A percentile compares a stretch with the other conserved stretches of the same genome.
These are phyloP conservation scores for Penicillium sp. DNA, from an alignment of 2,329 filamentous ascomycete genomes.

Conservation along the genomic window DNA sequence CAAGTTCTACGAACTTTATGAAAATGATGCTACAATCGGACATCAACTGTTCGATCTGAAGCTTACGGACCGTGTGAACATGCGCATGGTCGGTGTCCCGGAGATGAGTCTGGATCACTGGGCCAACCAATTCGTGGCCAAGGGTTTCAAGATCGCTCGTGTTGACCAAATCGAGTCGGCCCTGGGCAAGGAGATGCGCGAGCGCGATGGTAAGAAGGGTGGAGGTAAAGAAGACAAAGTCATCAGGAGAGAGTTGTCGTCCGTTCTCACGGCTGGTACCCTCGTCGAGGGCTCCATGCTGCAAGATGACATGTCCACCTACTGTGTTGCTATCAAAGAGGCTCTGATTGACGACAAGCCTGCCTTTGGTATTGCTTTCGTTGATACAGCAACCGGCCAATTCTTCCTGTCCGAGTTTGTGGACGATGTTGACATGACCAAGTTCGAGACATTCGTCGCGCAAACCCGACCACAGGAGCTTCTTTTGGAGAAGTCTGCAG, in stretches of 20 bases:
- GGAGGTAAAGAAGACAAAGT: constrained; percentile 92
- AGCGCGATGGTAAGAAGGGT: constrained; percentile 58
- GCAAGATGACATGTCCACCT: constrained; percentile 94
- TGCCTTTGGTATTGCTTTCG: constrained; percentile 83
- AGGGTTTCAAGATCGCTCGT: constrained; percentile 94
- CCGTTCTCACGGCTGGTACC: constrained; percentile 83
- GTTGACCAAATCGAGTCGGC: constrained; percentile 97
- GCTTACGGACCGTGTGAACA: constrained; percentile 94
- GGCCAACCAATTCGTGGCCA: constrained; percentile 97
- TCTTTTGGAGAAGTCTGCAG: constrained; percentile 72
- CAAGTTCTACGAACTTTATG: constrained; percentile 97
- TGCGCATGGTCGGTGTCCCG: constrained; percentile 98
- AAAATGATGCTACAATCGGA: constrained; percentile 91
- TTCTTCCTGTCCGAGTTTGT: constrained; percentile 88
- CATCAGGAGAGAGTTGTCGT: constrained; percentile 80
- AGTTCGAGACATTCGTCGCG: constrained; percentile 92
- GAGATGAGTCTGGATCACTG: constrained; percentile 92
- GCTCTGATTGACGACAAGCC: constrained; percentile 62
- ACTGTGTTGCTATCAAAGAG: constrained; percentile 90
- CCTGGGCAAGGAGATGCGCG: constrained; percentile 95
- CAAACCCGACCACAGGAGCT: constrained; percentile 84
- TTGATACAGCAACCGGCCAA: constrained; percentile 89
- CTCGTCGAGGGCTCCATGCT: constrained; percentile 94
- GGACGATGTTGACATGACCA: constrained; percentile 87
- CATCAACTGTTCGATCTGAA: constrained; percentile 96